Base-by-base conservation (phyloP, 2,329 filamentous ascomycete species). In the Zymoseptoria tritici region DNA sequence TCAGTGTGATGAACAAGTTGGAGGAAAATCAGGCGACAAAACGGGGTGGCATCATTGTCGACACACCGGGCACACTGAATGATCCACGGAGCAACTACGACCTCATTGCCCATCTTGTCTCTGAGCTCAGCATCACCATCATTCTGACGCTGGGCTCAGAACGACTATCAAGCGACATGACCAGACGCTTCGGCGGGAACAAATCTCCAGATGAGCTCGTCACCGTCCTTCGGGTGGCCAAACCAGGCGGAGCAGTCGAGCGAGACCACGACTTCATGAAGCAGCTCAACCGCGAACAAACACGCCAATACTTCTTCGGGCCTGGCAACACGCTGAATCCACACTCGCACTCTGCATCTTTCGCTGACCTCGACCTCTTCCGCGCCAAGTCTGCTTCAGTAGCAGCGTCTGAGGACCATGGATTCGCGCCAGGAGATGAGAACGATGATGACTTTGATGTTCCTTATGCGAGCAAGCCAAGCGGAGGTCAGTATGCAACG, bases 291-390 rank as follows among this genome's bases (percentile, higher is more conserved):
- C 89, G 95, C 69, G 84, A 88, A 0, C 83, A 89, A 55, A 91
- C 97, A 56, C 88, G 89, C 66, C 88, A 92, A 67, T 99, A 99
- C 75, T 99, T 99, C 78, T 99, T 97, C 72, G 94, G 94, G 9
- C 88, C 89, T 63, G 76, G 64, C 1, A 71, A 71, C 55, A 88
- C 90, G 0, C 79, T 99, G 2, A 94, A 89, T 52, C 94, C 94
- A 0, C 89, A 92, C 68, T 95, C 91, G 6, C 90, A 96, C 69
- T 88, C 89, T 60, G 84, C 96, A 4, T 87, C 91, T 63, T 94
- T 91, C 71, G 81, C 85, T 60, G 84, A 86, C 8, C 73, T 97
- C 49, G 81, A 84, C 1, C 82, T 97, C 51, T 96, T 80, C 73
- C 58, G 66, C 26, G 61, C 69, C 26, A 69, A 67, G 51, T 64